Evolutionary conservation across 192 early-diverging fungal species (phyloP), one percentile per base, ranked within the genome.

Genomic region (Chytriomyces sp.): DNA sequence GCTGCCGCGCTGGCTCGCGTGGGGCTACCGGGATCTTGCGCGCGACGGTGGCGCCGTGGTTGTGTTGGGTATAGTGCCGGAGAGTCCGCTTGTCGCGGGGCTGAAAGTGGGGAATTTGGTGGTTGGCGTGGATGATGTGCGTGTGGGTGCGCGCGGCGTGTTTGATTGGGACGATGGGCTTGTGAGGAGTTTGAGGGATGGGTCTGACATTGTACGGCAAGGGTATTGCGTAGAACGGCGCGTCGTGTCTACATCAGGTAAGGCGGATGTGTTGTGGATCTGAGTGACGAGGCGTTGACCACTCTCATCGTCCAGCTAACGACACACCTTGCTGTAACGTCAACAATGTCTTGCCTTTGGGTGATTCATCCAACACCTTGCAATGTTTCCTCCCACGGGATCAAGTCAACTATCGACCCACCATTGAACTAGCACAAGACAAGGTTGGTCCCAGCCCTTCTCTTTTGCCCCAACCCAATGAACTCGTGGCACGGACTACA

Each of bases 301-400:
- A n/a, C n/a, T n/a, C n/a, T n/a, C n/a, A n/a, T n/a, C n/a, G n/a
- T n/a, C n/a, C n/a, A n/a, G n/a, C n/a, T n/a, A n/a, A n/a, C n/a
- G n/a, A n/a, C n/a, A 77, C 19, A 6, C 26, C 53, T 25, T 91
- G 91, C 64, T 92, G 91, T 67, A 62, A 87, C 12, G 85, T 91
- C 34, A 73, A 78, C 41, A 53, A 52, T 3, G 75, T 79, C 4
- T 72, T 67, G 31, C 89, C 87, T 6, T 87, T 91, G 41, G 89
- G 91, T 26, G 78, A 82, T 44, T 77, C 82, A 10, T 28, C 60
- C 7, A 79, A 82, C 61, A 6, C 57, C 0, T 63, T 68, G 0
- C 73, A 83, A 40, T 91, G 89, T 57, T 89, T 91, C 76, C 76
- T 70, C 26, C 68, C 68, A 12, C 53, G 37, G 44, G 30, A 70